Percentiles rank a stretch among this genome's conserved stretches.
Conservation (phyloP, 1,139 yeast genomes). For the Lodderomyces jiufengensis region DNA sequence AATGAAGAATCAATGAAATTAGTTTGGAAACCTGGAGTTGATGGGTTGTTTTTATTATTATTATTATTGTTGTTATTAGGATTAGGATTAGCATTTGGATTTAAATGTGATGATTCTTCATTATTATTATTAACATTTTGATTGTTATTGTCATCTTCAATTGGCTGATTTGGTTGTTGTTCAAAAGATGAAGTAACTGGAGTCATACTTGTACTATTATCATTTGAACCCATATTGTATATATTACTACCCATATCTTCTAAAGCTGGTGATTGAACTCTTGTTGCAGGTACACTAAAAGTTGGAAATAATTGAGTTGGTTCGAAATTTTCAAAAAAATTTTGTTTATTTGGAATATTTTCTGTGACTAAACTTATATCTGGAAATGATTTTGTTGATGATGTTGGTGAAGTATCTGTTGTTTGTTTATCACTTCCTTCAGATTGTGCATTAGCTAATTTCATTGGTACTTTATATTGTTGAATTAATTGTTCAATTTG, state of each 20-base stretch:
- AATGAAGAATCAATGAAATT: conserved; percentile 44
- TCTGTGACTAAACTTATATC: conserved; percentile 48
- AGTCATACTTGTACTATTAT: background rate
- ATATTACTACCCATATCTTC: conserved; percentile 17
- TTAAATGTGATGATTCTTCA: background rate
- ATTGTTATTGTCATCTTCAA: background rate
- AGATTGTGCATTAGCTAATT: conserved; percentile 8
- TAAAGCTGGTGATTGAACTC: conserved; percentile 33
- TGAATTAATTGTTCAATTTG: conserved; percentile 34
- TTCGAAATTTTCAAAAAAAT: conserved; percentile 46
- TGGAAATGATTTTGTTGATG: conserved; percentile 42
- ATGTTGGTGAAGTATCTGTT: conserved; percentile 33
- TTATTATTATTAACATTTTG: background rate
- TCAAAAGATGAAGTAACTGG: background rate
- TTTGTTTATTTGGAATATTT: conserved; percentile 36
- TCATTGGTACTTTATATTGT: conserved; percentile 19
- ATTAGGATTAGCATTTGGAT: background rate
- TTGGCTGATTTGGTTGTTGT: conserved; percentile 1
- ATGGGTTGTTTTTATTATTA: conserved; percentile 14
- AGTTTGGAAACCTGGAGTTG: conserved; percentile 35
- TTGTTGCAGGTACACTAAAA: conserved; percentile 35
- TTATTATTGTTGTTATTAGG: background rate
- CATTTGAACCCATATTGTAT: conserved; percentile 9
- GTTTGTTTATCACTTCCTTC: conserved; percentile 13
- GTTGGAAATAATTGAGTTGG: conserved; percentile 50